Evolutionary conservation across 495 filamentous ascomycete species (phyloP), one percentile per base, ranked within the genome.

Genomic region (Penicillium argentinense): DNA sequence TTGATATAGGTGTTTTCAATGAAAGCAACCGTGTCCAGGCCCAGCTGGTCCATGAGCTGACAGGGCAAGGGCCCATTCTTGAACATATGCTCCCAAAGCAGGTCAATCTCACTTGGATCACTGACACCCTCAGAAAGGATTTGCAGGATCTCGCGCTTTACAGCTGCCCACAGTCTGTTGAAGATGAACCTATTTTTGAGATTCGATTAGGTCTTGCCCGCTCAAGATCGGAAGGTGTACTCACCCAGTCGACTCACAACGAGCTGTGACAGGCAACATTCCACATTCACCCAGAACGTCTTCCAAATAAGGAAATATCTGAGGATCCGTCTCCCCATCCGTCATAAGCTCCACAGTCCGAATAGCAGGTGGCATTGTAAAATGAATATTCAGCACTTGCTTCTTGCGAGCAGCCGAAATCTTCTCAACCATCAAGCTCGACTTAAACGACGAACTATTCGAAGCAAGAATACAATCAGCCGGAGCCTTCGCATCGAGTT

Each of bases 121-220:
- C 58, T 64, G 11, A 81, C 76, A 0, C 70, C 76, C 19, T 81
- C 76, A 2, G 68, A 55, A 4, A 83, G 60, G 9, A 82, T 73
- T 13, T 54, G 57, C 17, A 82, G 43, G 12, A 66, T 67, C 47
- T 81, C 78, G 4, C 77, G 67, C 54, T 83, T 80, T 46, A 81
- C 62, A 4, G 77, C 77, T 0, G 75, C 79, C 78, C 78, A 83
- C 16, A 83, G 64, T 0, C 80, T 75, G 40, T 81, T 80, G 58
- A 80, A 75, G 16, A 83, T 71, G 51, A 82, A 75, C 7, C 63
- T 69, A 24, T 21, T 17, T 23, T 4, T 33, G 21, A 18, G 1
- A 37, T 18, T 18, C 6, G 33, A 16, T 2, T 17, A 7, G 5
- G 33, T 3, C 16, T 30, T 30, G 3, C 9, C n/a, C 14, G 19